These are phyloP conservation scores for Talaromyces atroroseus DNA, from an alignment of 2,329 filamentous ascomycete species.

Conservation along the genomic window DNA sequence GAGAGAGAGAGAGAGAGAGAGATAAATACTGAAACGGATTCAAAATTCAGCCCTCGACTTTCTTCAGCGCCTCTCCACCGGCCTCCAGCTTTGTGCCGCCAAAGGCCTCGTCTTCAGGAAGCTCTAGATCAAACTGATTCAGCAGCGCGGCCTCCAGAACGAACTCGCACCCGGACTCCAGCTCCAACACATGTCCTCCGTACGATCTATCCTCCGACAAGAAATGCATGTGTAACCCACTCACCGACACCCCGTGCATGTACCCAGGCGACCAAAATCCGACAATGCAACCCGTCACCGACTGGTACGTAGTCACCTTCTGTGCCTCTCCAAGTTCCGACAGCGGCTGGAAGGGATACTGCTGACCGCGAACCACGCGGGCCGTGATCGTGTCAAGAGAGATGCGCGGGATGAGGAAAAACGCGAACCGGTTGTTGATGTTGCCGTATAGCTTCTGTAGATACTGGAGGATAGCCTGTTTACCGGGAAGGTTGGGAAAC, in stretches of 20 bases:
- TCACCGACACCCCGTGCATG: constrained; percentile 13
- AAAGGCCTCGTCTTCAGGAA: constrained; percentile 10
- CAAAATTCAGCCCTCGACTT: constrained; percentile 9
- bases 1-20: too few species aligned
- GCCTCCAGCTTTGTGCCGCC: constrained; percentile 1
- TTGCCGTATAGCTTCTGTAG: constrained; percentile 4
- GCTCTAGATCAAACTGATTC: constrained; percentile 12
- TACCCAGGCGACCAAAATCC: constrained; percentile 13
- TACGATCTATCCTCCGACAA: constrained; percentile 12
- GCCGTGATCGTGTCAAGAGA: constrained; percentile 8
- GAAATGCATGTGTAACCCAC: constrained; percentile 14
- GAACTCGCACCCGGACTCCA: constrained; percentile 5
- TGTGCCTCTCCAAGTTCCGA: constrained; percentile 12
- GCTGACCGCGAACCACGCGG: constrained; percentile 14
- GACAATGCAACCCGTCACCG: constrained; percentile 5
- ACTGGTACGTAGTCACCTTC: constrained; percentile 10
- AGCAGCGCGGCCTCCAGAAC: constrained; percentile 8
- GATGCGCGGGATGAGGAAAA: constrained; percentile 8
- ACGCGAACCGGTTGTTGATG: constrained; percentile 9
- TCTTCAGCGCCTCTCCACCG: constrained; percentile 10
- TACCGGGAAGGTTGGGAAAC: constrained; percentile 5
- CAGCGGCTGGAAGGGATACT: constrained; percentile 12
- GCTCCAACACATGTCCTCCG: constrained; percentile 12
- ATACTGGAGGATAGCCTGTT: constrained; percentile 5
- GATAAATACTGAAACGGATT: not conserved